Conservation (phyloP, 2,329 filamentous ascomycete genomes). For the Sporothrix phasma region DNA sequence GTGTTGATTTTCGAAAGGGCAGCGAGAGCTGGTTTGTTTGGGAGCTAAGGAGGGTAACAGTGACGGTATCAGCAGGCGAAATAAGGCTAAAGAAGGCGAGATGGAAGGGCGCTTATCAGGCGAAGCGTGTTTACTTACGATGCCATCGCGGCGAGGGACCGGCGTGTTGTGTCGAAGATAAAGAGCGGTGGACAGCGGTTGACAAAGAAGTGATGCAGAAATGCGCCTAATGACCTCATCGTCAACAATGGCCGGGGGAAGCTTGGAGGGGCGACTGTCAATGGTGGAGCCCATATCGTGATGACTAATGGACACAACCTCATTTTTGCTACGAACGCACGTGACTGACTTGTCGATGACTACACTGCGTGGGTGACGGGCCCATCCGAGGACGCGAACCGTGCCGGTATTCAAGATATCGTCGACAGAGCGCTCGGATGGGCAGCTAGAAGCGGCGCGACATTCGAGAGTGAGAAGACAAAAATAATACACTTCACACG, state of each 20-base stretch:
- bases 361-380: too few relatives aligned
- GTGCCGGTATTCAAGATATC: too few relatives aligned
- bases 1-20: constrained; percentile 73
- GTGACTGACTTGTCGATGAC: too few relatives aligned
- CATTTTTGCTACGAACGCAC: too few relatives aligned
- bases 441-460: too few relatives aligned
- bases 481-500: too few relatives aligned
- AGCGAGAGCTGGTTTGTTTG: constrained; percentile 17
- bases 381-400: too few relatives aligned
- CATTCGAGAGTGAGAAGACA: too few relatives aligned
- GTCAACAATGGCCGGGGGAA: constrained; percentile 6
- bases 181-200: neutral
- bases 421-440: too few relatives aligned
- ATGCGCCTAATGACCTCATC: constrained; percentile 14
- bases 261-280: constrained; percentile 3
- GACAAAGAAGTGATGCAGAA: neutral
- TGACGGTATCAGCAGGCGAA: neutral
- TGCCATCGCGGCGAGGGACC: neutral
- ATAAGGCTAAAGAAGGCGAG: neutral
- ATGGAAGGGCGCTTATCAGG: too few relatives aligned
- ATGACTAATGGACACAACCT: constrained; percentile 4
- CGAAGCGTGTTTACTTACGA: neutral
- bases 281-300: neutral
- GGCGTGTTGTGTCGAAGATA: neutral
- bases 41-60: neutral